Conservation (phyloP, 805 yeast species). For the Starmerella etchellsii region DNA sequence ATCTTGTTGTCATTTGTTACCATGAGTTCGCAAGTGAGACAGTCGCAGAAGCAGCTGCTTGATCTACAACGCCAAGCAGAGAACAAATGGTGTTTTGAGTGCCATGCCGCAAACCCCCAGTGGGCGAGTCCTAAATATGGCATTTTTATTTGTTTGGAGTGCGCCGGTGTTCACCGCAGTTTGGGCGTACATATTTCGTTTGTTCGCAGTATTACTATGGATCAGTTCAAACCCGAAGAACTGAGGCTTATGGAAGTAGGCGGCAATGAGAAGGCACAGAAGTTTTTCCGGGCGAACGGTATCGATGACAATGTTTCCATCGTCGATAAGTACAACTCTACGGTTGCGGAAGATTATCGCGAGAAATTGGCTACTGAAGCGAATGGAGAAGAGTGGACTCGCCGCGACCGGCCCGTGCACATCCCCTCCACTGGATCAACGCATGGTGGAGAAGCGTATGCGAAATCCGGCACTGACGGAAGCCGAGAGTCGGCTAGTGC, state of each 20-base stretch:
- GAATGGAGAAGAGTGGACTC: constrained; percentile 57
- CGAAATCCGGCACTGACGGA: neutral
- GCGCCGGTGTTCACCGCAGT: constrained; percentile 91
- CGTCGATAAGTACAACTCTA: constrained; percentile 68
- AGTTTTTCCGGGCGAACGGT: constrained; percentile 61
- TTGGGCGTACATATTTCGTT: constrained; percentile 94
- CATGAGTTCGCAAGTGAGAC: too few relatives aligned
- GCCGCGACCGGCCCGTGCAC: constrained; percentile 31
- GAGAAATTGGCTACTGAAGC: constrained; percentile 60
- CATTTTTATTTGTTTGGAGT: constrained; percentile 89
- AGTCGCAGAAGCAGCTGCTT: constrained; percentile 43
- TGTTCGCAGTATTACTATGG: constrained; percentile 96
- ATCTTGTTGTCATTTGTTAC: too few relatives aligned
- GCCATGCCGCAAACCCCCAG: constrained; percentile 92
- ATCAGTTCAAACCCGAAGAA: constrained; percentile 92
- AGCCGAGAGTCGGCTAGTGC: constrained; percentile 1
- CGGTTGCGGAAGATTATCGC: constrained; percentile 90
- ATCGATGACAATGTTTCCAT: constrained; percentile 52
- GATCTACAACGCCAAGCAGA: constrained; percentile 69
- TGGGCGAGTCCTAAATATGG: constrained; percentile 99
- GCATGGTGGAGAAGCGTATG: neutral
- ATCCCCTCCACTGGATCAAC: constrained; percentile 18
- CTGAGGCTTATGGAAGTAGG: constrained; percentile 83
- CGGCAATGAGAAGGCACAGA: constrained; percentile 67
- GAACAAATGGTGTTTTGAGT: constrained; percentile 85